A percentile compares a stretch with the other conserved stretches of the same genome.
phyloP scores from a whole-genome alignment of 2,329 filamentous ascomycete genomes.

The Xylaria hypoxylon region DNA sequence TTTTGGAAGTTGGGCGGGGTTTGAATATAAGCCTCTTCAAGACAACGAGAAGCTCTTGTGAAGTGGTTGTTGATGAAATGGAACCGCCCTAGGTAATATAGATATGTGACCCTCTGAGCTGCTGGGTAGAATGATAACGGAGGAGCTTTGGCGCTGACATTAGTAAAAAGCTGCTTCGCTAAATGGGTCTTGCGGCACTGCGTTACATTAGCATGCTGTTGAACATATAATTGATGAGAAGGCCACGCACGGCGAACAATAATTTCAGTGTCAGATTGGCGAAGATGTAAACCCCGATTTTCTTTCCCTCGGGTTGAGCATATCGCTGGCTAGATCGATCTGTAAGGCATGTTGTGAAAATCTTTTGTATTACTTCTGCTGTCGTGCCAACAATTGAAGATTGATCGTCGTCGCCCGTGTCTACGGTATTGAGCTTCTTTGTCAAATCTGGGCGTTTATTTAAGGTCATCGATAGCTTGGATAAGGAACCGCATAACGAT shows the following conservation, averaged over 20 bases:
- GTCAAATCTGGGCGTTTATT: conserved; percentile 84
- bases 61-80: conserved; percentile 88
- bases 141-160: conserved; percentile 85
- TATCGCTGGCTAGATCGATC: conserved; percentile 77
- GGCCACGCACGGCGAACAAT: conserved; percentile 75
- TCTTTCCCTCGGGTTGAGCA: conserved; percentile 82
- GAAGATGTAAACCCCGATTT: conserved; percentile 88
- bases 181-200: conserved; percentile 84
- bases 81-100: conserved; percentile 94
- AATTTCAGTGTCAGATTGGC: conserved; percentile 91
- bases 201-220: conserved; percentile 29
- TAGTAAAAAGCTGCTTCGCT: conserved; percentile 88
- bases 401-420: conserved; percentile 74
- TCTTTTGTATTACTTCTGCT: conserved; percentile 88
- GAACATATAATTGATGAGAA: neutral
- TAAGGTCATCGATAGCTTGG: conserved; percentile 84
- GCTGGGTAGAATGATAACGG: conserved; percentile 85
- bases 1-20: conserved; percentile 69
- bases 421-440: conserved; percentile 66
- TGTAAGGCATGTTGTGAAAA: conserved; percentile 89
- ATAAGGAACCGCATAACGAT: conserved; percentile 81
- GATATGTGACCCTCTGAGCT: conserved; percentile 87
- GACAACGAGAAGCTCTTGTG: conserved; percentile 76
- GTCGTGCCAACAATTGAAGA: conserved; percentile 87
- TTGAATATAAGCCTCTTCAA: conserved; percentile 84